Base-by-base conservation (phyloP, 352 stramenopile genomes). In the Pythium rhizo-oryzae region DNA sequence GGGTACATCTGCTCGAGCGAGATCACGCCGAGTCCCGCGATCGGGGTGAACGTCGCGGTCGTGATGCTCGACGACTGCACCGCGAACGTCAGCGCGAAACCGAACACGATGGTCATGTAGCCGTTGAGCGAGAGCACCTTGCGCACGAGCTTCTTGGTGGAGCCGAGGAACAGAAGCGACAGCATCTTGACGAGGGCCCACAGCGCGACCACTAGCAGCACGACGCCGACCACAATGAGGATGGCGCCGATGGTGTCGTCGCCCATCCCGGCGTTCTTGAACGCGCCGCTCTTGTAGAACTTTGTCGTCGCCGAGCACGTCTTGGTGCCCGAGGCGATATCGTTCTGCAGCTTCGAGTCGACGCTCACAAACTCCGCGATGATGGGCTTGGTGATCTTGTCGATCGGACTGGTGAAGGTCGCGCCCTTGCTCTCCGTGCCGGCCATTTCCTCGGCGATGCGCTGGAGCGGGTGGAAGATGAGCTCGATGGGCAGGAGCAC, bases 41-140 rank as follows among this genome's bases (percentile, higher is more conserved):
- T 60, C 4, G 87, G 87, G 49, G 84, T 92, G 41, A 95, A 72
- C 9, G 81, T 77, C 52, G 79, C 90, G 1, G 85, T 93, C 16
- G 84, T 90, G 41, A 95, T 82, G n/a, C 77, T 85, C 19, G 77
- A 90, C 67, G 72, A 86, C 66, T 95, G 87, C 5, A 95, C 87
- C 37, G 85, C 18, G 91, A 77, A 63, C n/a, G 87, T 95, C 55
- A 95, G 67, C 59, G 69, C 82, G 30, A 58, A 61, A 55, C 87
- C 87, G 62, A 93, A 74, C 35, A 80, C 8, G 44, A 93, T 92
- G 25, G 82, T 75, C 33, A 95, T 12, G 59, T 89, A 84, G 59
- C 80, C 81, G 67, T 87, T 89, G 51, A 86, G 79, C 62, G 87
- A 81, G 52, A 89, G 91, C 7, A 83, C 75, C 71, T 90, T 91